Percentiles rank a stretch among this genome's conserved stretches.
phyloP scores from a whole-genome alignment of 2,329 filamentous ascomycete genomes.

The Rutstroemia sp. region DNA sequence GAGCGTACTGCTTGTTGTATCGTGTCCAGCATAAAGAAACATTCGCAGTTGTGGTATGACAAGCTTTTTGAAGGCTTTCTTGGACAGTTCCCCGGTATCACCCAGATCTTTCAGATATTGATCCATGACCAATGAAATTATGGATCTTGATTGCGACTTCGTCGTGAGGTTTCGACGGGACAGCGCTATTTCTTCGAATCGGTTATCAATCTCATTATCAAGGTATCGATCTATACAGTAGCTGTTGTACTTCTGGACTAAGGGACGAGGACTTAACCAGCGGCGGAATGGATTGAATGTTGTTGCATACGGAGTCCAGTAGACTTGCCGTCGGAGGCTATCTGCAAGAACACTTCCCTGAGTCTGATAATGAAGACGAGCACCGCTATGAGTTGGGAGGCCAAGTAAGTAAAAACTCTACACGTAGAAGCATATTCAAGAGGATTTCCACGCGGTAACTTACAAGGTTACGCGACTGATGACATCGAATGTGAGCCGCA shows the following conservation, averaged over 20 bases:
- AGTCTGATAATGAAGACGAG: background rate
- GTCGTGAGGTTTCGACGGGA: background rate
- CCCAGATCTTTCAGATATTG: background rate
- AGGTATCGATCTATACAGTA: background rate
- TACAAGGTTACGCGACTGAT: background rate
- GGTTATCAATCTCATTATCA: background rate
- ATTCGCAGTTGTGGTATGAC: background rate
- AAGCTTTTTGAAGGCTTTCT: background rate
- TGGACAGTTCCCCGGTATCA: background rate
- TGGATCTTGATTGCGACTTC: background rate
- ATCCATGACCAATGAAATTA: background rate
- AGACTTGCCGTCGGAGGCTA: background rate
- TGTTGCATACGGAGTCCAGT: background rate
- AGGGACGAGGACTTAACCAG: background rate
- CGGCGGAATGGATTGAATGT: background rate
- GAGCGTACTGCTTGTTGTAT: slow-evolving; percentile 15
- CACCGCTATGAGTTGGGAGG: background rate
- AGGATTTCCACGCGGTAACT: background rate
- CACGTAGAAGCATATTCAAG: background rate
- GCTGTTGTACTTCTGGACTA: background rate
- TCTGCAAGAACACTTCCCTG: background rate
- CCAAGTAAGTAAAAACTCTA: background rate
- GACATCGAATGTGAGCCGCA: background rate
- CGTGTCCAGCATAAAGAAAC: slow-evolving; percentile 12
- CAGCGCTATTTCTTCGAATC: background rate